Conservation (phyloP, 352 stramenopile genomes). For the Phytophthora rubi region DNA sequence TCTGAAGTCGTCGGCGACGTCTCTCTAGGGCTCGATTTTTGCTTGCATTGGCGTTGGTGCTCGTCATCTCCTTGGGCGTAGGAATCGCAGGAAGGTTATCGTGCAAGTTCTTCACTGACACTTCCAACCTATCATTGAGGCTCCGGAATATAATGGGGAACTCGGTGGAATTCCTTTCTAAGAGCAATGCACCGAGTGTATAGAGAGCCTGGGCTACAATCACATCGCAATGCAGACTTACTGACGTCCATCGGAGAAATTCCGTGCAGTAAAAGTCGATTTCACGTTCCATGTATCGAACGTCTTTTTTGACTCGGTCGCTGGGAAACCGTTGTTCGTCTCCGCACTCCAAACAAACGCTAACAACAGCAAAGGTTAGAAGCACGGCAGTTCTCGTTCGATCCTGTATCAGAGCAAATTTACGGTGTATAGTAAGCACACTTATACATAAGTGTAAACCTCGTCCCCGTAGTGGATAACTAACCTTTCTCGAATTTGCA, state of each 20-base stretch:
- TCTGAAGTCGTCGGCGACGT: slow-evolving; percentile 32
- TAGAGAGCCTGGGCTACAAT: slow-evolving; percentile 55
- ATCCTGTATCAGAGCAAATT: slow-evolving; percentile 19
- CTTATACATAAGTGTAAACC: background rate
- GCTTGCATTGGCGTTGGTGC: background rate
- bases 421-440: background rate
- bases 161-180: slow-evolving; percentile 56
- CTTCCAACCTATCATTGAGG: slow-evolving; percentile 51
- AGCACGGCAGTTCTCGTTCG: slow-evolving; percentile 31
- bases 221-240: slow-evolving; percentile 33
- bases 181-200: slow-evolving; percentile 46
- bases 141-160: slow-evolving; percentile 58
- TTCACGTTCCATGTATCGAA: slow-evolving; percentile 67
- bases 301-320: slow-evolving; percentile 19
- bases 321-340: slow-evolving; percentile 26
- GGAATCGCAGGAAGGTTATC: slow-evolving; percentile 1
- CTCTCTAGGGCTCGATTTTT: slow-evolving; percentile 13
- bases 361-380: slow-evolving; percentile 40
- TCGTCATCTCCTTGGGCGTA: slow-evolving; percentile 10
- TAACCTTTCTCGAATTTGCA: slow-evolving; percentile 31
- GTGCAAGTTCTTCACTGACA: slow-evolving; percentile 26
- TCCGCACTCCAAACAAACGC: slow-evolving; percentile 39
- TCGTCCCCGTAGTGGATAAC: background rate
- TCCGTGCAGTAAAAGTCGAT: slow-evolving; percentile 84
- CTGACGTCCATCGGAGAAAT: slow-evolving; percentile 45